These are phyloP conservation scores for Anthostomella pinea DNA, from an alignment of 2,329 filamentous ascomycete species.

Conservation along the genomic window DNA sequence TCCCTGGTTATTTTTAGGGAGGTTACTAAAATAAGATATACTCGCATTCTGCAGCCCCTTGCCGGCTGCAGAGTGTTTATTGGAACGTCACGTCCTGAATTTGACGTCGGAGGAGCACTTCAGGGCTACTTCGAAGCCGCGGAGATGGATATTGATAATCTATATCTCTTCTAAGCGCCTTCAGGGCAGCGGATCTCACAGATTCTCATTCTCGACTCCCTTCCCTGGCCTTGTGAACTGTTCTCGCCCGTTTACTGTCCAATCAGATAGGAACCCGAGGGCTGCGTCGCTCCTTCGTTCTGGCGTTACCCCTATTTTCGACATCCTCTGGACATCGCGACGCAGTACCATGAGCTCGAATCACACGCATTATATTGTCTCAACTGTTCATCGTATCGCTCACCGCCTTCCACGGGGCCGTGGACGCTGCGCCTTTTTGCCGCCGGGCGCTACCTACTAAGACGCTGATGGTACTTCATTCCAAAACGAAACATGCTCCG, in stretches of 20 bases:
- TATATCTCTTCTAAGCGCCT: constrained; percentile 17
- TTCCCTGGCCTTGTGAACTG: no score
- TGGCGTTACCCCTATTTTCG: no score
- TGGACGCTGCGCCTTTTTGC: no score
- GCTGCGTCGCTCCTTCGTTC: constrained; percentile 1
- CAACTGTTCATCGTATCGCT: no score
- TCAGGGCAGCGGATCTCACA: background rate
- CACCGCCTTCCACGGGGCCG: no score
- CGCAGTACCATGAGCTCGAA: no score
- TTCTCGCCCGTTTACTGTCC: constrained; percentile 5
- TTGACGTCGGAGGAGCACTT: background rate
- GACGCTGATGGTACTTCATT: no score
- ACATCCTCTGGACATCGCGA: no score
- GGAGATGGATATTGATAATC: background rate
- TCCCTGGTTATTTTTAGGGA: constrained; percentile 33
- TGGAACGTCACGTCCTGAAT: constrained; percentile 30
- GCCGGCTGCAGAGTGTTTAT: constrained; percentile 33
- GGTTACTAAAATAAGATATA: constrained; percentile 37
- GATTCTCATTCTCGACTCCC: no score
- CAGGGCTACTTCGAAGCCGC: background rate
- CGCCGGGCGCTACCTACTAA: no score
- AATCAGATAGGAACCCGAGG: constrained; percentile 6
- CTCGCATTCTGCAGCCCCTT: constrained; percentile 36
- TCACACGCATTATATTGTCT: no score
- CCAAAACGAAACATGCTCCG: constrained; percentile 4